phyloP scores from a whole-genome alignment of 2,329 filamentous ascomycete genomes.

The Trichoderma sp. region DNA sequence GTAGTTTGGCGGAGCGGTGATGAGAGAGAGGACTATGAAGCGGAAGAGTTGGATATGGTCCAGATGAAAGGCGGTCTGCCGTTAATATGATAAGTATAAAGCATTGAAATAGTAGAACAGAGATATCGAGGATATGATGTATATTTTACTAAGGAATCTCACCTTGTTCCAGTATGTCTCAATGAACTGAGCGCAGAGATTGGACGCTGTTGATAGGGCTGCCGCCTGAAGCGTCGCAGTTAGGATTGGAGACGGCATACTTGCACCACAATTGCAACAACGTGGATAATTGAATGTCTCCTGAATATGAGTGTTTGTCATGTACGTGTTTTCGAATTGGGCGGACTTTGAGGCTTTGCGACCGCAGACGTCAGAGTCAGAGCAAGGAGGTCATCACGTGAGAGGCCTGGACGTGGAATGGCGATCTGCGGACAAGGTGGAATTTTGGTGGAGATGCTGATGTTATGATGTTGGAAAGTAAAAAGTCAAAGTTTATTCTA shows the following conservation, averaged over 20 bases:
- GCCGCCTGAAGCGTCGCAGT: constrained; percentile 56
- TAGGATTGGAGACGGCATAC: constrained; percentile 52
- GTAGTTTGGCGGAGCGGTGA: constrained; percentile 59
- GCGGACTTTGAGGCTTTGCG: neutral
- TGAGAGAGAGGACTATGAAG: constrained; percentile 54
- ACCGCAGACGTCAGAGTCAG: constrained; percentile 3
- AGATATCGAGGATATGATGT: neutral
- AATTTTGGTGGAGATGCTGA: constrained; percentile 10
- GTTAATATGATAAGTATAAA: neutral
- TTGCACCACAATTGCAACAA: constrained; percentile 14
- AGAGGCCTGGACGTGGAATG: neutral
- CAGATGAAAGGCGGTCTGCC: constrained; percentile 43
- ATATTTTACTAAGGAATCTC: constrained; percentile 4
- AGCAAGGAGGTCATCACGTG: constrained; percentile 5
- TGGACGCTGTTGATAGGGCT: constrained; percentile 53
- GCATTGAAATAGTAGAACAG: neutral
- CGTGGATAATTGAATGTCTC: neutral
- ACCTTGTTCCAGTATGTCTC: constrained; percentile 50
- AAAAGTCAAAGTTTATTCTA: neutral
- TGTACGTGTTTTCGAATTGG: neutral
- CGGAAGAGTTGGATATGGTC: constrained; percentile 52
- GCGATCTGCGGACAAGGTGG: neutral
- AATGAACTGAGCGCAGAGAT: constrained; percentile 57
- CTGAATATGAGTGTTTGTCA: neutral
- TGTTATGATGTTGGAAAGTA: neutral